phyloP scores from a whole-genome alignment of 768 basidiomycete species.

The Neoboletus magnificus region DNA sequence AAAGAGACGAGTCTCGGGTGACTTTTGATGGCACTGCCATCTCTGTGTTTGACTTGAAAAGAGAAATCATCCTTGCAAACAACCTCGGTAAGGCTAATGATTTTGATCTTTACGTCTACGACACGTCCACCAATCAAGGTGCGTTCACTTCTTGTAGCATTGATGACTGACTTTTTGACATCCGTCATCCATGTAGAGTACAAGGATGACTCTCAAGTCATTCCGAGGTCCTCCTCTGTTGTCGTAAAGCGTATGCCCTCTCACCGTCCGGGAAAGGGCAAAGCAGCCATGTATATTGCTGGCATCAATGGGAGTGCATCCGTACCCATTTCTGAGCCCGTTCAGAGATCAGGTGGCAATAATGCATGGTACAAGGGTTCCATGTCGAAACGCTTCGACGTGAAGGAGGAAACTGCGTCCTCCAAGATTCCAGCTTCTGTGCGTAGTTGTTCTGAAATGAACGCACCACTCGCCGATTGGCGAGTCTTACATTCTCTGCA shows the following conservation, averaged over 20 bases:
- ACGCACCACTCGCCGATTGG: constrained; percentile 16
- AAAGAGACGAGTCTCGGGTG: constrained; percentile 91
- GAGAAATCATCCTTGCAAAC: constrained; percentile 95
- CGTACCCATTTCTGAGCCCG: constrained; percentile 48
- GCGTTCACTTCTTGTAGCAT: constrained; percentile 7
- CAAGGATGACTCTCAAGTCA: constrained; percentile 86
- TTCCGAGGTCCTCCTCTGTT: constrained; percentile 93
- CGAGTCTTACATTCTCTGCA: constrained; percentile 29
- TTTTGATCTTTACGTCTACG: constrained; percentile 89
- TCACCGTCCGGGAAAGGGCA: constrained; percentile 76
- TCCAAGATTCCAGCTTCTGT: constrained; percentile 23
- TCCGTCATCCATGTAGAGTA: constrained; percentile 54
- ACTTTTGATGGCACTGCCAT: constrained; percentile 99
- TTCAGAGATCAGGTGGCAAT: constrained; percentile 38
- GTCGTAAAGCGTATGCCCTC: constrained; percentile 89
- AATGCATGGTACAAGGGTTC: constrained; percentile 65
- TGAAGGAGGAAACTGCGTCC: constrained; percentile 58
- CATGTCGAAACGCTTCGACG: constrained; percentile 89
- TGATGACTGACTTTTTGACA: background rate
- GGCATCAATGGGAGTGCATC: constrained; percentile 41
- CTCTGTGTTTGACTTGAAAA: constrained; percentile 98
- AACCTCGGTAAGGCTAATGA: constrained; percentile 95
- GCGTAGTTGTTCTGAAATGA: constrained; percentile 33
- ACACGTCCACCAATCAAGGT: constrained; percentile 90
- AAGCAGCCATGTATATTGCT: constrained; percentile 70